Base-by-base conservation (phyloP, 148 eudicot species). In the Cornus controversa region DNA sequence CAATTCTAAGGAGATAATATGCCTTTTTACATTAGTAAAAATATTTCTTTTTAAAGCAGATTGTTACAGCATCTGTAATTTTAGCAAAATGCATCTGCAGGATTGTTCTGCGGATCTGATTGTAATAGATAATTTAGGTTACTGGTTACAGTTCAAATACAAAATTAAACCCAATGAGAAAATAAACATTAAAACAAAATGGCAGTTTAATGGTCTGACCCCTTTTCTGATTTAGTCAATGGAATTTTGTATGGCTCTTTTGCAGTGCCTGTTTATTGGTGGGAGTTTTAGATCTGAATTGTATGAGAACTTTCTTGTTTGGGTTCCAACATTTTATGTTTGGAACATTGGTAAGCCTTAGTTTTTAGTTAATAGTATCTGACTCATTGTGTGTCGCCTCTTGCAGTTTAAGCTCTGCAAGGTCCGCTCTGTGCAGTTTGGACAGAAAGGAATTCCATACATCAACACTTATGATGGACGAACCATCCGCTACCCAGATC, bases 381-480 rank as follows among this genome's bases (percentile, higher is more conserved):
- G 64, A 71, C 11, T 71, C 11, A 25, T 45, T 14, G 25, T 50
- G 0, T 27, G 8, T 25, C 20, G 1, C 8, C 26, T 28, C 3
- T 69, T 66, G 66, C 90, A 89, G 88, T 87, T 82, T 78, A 89
- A 89, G 79, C 89, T 89, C 4, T 89, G 92, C 89, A 89, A 89
- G 78, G 92, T 89, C 53, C 81, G 89, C 0, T 80, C 85, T 10
- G 86, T 89, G 63, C 87, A 86, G 74, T 87, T 89, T 69, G 92
- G 92, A 40, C 66, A 80, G 69, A 89, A 89, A 28, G 92, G 89
- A 1, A 89, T 89, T 31, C 92, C 92, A 8, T 89, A 85, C 78
- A 36, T 89, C 37, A 89, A 87, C 85, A 89, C 92, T 18, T 87
- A 82, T 45, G 92, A 89, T 80, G 90, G 92, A 2, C 78, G 90